These are phyloP conservation scores for Pleurotus pulmonarius DNA, from an alignment of 768 basidiomycete genomes.

Conservation along the genomic window DNA sequence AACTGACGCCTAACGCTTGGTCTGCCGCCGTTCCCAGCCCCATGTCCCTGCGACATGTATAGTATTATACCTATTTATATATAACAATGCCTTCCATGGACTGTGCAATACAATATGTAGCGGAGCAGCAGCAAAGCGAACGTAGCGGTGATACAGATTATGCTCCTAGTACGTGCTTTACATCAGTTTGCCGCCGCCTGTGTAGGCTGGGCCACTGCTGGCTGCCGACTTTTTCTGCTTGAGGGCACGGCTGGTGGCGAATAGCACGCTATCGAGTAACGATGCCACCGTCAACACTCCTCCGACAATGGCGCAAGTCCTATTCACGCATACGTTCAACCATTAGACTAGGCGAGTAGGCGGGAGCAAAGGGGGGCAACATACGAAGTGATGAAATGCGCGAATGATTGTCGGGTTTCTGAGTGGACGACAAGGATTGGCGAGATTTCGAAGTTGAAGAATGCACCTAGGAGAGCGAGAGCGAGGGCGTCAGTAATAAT, in stretches of 20 bases:
- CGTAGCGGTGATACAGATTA: too few species aligned
- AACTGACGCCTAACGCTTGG: too few species aligned
- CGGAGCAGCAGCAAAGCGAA: too few species aligned
- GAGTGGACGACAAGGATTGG: conserved; percentile 92
- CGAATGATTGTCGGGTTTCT: conserved; percentile 91
- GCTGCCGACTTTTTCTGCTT: conserved; percentile 47
- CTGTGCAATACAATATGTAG: too few species aligned
- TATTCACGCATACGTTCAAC: conserved; percentile 23
- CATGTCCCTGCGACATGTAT: too few species aligned
- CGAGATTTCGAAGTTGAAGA: conserved; percentile 96
- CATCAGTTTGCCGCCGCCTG: conserved; percentile 38
- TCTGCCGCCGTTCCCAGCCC: too few species aligned
- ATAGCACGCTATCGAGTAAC: conserved; percentile 81
- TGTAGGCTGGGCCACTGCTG: conserved; percentile 26
- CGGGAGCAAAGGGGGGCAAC: conserved; percentile 21
- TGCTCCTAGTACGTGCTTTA: conserved; percentile 18
- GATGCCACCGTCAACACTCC: conserved; percentile 95
- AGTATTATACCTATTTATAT: too few species aligned
- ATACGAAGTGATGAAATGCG: conserved; percentile 96
- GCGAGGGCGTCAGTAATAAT: too few species aligned
- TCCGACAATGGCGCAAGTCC: conserved; percentile 96
- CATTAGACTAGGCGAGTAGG: background rate
- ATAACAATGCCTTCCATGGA: too few species aligned
- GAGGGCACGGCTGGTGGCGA: conserved; percentile 72
- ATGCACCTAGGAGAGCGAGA: conserved; percentile 48